A percentile compares a stretch with the other conserved stretches of the same genome.
Conservation (phyloP, 208 protist species). For the Trypanosoma congolense region DNA sequence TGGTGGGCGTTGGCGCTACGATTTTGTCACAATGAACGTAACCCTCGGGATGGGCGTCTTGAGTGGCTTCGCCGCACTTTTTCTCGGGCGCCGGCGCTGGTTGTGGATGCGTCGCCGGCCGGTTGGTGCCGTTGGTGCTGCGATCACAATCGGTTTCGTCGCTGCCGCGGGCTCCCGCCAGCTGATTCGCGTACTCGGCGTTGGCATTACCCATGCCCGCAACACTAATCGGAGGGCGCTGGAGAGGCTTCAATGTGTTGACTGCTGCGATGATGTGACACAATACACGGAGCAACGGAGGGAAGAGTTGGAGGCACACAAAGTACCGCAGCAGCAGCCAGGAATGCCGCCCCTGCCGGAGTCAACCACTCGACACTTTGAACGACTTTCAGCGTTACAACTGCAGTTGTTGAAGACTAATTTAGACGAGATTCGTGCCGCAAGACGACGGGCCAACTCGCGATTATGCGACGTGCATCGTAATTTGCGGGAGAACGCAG, state of each 20-base stretch:
- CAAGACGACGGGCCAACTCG: conserved; percentile 27
- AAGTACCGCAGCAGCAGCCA: conserved; percentile 40
- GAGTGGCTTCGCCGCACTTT: conserved; percentile 38
- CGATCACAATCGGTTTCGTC: conserved; percentile 31
- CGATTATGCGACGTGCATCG: conserved; percentile 57
- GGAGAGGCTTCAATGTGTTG: conserved; percentile 44
- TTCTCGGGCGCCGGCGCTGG: conserved; percentile 34
- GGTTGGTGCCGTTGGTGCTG: conserved; percentile 37
- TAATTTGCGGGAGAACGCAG: conserved; percentile 42
- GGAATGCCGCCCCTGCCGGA: conserved; percentile 71
- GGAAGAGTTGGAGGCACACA: conserved; percentile 44
- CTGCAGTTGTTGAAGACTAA: conserved; percentile 60
- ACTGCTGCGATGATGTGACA: conserved; percentile 78
- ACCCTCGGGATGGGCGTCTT: conserved; percentile 45
- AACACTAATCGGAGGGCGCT: conserved; percentile 69
- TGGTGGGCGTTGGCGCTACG: conserved; percentile 74
- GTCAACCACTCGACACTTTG: conserved; percentile 51
- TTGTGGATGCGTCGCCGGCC: conserved; percentile 65
- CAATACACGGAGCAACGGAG: conserved; percentile 54
- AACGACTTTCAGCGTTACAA: conserved; percentile 51
- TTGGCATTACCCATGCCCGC: conserved; percentile 65
- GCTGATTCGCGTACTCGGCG: conserved; percentile 44
- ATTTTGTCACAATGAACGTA: conserved; percentile 80
- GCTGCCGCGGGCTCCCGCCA: conserved; percentile 40
- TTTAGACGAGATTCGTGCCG: conserved; percentile 60